These are phyloP conservation scores for Fraxinus angustifolia DNA, from an alignment of 305 asterid species.

Conservation along the genomic window DNA sequence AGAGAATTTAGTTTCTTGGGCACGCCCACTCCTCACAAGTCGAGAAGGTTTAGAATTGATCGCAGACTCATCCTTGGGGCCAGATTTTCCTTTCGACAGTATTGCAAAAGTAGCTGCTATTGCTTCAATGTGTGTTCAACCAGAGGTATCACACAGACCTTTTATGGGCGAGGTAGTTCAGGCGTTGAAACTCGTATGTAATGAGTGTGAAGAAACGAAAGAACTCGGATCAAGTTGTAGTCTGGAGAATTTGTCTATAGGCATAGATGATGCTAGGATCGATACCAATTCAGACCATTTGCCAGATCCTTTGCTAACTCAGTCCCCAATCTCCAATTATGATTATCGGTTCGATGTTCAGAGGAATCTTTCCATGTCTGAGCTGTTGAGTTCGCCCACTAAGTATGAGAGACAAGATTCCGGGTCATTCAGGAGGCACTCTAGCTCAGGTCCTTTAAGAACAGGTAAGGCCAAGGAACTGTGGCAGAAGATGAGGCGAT, in stretches of 20 bases:
- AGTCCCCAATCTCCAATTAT: constrained; percentile 46
- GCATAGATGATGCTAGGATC: constrained; percentile 37
- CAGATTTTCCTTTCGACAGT: constrained; percentile 53
- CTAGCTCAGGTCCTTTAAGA: constrained; percentile 71
- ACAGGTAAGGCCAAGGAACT: constrained; percentile 40
- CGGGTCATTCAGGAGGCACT: constrained; percentile 54
- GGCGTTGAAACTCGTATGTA: constrained; percentile 76
- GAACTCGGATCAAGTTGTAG: constrained; percentile 41
- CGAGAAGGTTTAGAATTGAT: constrained; percentile 55
- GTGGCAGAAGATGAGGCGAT: constrained; percentile 61
- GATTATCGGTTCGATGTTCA: constrained; percentile 58
- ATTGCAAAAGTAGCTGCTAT: constrained; percentile 88
- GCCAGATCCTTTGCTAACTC: constrained; percentile 38
- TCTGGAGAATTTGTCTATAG: constrained; percentile 45
- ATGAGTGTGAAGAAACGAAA: constrained; percentile 52
- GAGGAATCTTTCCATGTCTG: constrained; percentile 66
- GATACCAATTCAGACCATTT: constrained; percentile 29
- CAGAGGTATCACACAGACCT: constrained; percentile 89
- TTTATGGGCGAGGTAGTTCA: constrained; percentile 98
- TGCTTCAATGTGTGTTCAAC: constrained; percentile 96
- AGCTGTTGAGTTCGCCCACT: constrained; percentile 49
- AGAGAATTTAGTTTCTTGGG: constrained; percentile 91
- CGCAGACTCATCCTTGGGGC: constrained; percentile 55
- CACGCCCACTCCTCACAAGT: constrained; percentile 73
- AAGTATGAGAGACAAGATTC: constrained; percentile 39